Evolutionary conservation across 1,284 basidiomycete genomes (phyloP).

Genomic region (Heterobasidion parviporum): DNA sequence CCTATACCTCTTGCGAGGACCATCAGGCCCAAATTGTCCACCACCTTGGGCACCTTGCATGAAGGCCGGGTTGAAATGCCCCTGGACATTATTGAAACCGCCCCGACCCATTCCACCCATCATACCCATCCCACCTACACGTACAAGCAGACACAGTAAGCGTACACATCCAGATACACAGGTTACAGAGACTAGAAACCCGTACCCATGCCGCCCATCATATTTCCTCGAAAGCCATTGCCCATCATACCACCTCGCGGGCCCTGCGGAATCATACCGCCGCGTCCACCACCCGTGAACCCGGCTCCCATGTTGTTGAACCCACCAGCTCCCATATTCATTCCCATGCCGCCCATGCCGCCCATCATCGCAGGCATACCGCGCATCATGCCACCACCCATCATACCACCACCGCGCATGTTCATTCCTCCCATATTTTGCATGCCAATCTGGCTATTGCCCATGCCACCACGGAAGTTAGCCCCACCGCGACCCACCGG

Average conservation of each 20-base stretch:
- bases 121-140: slow-evolving; percentile 39
- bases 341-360: slow-evolving; percentile 34
- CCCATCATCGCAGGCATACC: slow-evolving; percentile 35
- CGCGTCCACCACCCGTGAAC: slow-evolving; percentile 25
- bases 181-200: slow-evolving; percentile 35
- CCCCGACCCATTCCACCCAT: slow-evolving; percentile 37
- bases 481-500: slow-evolving; percentile 31
- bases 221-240: slow-evolving; percentile 24
- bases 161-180: slow-evolving; percentile 15
- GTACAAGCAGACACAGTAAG: slow-evolving; percentile 17
- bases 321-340: slow-evolving; percentile 39
- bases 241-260: slow-evolving; percentile 53
- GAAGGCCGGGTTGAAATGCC: slow-evolving; percentile 69
- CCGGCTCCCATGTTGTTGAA: slow-evolving; percentile 27
- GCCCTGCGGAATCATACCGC: slow-evolving; percentile 58
- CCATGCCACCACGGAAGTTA: slow-evolving; percentile 40
- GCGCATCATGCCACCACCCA: slow-evolving; percentile 32
- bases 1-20: slow-evolving; percentile 47
- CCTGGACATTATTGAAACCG: slow-evolving; percentile 40
- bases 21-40: slow-evolving; percentile 25
- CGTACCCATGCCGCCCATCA: slow-evolving; percentile 62
- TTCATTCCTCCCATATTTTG: slow-evolving; percentile 30
- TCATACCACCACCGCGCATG: slow-evolving; percentile 29
- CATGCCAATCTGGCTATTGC: slow-evolving; percentile 27
- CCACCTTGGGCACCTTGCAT: slow-evolving; percentile 39